Percentiles rank a stretch among this genome's conserved stretches.
Evolutionary conservation across 1,284 basidiomycete species (phyloP).

Genomic region (Somion occarium): DNA sequence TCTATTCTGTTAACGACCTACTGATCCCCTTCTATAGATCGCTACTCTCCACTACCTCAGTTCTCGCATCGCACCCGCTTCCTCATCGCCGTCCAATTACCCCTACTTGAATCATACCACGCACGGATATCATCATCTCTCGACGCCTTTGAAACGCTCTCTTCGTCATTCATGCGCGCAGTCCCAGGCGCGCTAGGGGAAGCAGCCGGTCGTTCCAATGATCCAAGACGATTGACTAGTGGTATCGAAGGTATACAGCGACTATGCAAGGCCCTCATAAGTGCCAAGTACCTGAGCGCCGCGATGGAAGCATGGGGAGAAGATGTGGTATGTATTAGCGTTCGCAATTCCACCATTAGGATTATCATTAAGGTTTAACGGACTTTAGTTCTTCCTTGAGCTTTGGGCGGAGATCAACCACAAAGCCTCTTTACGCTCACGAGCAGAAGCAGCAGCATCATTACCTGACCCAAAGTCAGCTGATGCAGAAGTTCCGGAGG

Average conservation of each 20-base stretch:
- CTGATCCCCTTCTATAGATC: constrained; percentile 47
- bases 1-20: neutral
- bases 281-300: constrained; percentile 64
- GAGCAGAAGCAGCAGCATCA: constrained; percentile 41
- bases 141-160: constrained; percentile 90
- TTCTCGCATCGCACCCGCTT: constrained; percentile 79
- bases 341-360: neutral
- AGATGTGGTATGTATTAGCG: constrained; percentile 59
- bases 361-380: neutral
- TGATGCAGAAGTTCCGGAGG: constrained; percentile 39
- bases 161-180: constrained; percentile 81
- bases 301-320: constrained; percentile 81
- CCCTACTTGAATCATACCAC: constrained; percentile 76
- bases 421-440: constrained; percentile 47
- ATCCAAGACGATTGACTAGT: constrained; percentile 60
- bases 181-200: constrained; percentile 78
- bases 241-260: constrained; percentile 79
- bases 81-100: constrained; percentile 81
- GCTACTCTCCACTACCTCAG: constrained; percentile 83
- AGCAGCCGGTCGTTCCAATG: constrained; percentile 40
- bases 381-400: constrained; percentile 79
- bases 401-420: constrained; percentile 76
- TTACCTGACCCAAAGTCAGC: constrained; percentile 42
- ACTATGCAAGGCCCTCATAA: constrained; percentile 79
- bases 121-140: constrained; percentile 77